Conservation (phyloP, 306 rosid species). For the Senna siamea region DNA sequence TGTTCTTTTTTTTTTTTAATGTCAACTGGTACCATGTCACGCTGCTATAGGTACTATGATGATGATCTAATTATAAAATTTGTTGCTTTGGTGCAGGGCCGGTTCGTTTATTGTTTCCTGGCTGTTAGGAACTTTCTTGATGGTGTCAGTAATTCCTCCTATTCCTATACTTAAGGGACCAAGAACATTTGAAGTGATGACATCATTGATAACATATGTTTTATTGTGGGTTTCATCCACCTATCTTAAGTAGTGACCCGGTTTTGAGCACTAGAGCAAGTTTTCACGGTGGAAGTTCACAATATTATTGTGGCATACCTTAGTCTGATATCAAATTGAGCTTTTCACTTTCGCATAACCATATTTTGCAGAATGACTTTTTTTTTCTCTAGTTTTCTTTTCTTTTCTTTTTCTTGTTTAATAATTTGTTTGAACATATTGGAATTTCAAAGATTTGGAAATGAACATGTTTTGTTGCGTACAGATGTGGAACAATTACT, state of each 20-base stretch:
- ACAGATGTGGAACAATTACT: background rate
- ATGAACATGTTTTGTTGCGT: background rate
- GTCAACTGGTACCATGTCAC: background rate
- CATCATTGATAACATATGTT: constrained; percentile 76
- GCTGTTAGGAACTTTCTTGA: constrained; percentile 96
- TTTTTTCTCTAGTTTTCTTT: no score
- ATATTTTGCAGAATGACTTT: background rate
- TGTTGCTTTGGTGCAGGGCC: constrained; percentile 64
- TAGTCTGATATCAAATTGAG: constrained; percentile 25
- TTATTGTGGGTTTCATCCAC: constrained; percentile 90
- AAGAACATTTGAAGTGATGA: constrained; percentile 86
- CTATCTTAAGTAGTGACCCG: constrained; percentile 61
- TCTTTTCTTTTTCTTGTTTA: background rate
- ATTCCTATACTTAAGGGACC: constrained; percentile 71
- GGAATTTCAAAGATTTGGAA: background rate
- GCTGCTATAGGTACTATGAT: background rate
- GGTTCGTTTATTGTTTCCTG: constrained; percentile 83
- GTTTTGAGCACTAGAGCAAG: constrained; percentile 39
- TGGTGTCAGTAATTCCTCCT: constrained; percentile 95
- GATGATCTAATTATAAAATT: constrained; percentile 29
- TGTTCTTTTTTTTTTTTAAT: constrained; percentile 14
- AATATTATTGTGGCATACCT: constrained; percentile 21
- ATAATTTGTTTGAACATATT: background rate
- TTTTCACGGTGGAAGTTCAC: constrained; percentile 48
- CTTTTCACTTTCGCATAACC: background rate